phyloP scores from a whole-genome alignment of 1,284 basidiomycete species.

The Irpex sp. region DNA sequence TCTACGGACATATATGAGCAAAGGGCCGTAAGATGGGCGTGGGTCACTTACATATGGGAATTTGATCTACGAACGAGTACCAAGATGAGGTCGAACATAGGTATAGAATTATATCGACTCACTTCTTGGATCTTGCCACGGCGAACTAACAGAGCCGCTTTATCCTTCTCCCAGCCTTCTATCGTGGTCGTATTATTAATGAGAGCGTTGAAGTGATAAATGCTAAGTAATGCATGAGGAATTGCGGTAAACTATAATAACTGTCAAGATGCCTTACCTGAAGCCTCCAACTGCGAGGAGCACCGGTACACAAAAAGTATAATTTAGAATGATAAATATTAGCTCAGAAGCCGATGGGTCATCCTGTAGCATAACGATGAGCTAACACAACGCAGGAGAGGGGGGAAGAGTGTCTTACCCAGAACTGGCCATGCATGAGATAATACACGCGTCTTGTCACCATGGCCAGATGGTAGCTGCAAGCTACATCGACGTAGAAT shows the following conservation, averaged over 20 bases:
- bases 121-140: conserved; percentile 86
- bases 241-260: not conserved
- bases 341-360: conserved; percentile 70
- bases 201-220: conserved; percentile 89
- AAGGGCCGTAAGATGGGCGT: not conserved
- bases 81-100: not conserved
- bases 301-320: conserved; percentile 82
- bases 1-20: conserved; percentile 39
- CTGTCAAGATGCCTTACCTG: conserved; percentile 45
- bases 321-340: conserved; percentile 86
- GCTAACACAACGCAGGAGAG: not conserved
- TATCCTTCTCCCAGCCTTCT: conserved; percentile 98
- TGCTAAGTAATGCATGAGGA: conserved; percentile 32
- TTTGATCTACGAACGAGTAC: conserved; percentile 53
- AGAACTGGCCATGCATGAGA: conserved; percentile 43
- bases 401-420: conserved; percentile 38
- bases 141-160: conserved; percentile 80
- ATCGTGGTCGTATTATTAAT: conserved; percentile 90
- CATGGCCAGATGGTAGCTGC: conserved; percentile 81
- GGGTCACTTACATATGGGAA: conserved; percentile 81
- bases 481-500: conserved; percentile 87
- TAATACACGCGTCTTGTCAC: conserved; percentile 61
- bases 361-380: conserved; percentile 41
- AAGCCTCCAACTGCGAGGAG: conserved; percentile 83
- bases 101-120: not conserved